Percentiles rank a stretch among this genome's conserved stretches.
phyloP scores from a whole-genome alignment of 768 basidiomycete genomes.

The Psilocybe azurescens region DNA sequence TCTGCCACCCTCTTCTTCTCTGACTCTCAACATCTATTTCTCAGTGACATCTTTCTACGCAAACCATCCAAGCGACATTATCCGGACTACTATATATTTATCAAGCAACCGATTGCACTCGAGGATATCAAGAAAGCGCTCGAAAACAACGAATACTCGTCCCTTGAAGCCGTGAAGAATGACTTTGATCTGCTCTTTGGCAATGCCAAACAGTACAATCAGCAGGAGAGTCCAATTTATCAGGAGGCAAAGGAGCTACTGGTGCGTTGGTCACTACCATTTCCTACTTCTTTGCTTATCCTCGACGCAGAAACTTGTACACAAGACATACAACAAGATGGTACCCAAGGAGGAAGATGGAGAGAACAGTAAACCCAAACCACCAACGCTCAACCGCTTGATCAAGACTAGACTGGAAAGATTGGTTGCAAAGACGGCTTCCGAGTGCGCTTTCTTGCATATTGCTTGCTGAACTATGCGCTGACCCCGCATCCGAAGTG shows the following conservation, averaged over 20 bases:
- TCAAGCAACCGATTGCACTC: slow-evolving; percentile 82
- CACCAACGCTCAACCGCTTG: slow-evolving; percentile 66
- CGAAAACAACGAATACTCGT: slow-evolving; percentile 60
- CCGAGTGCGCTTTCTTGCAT: slow-evolving; percentile 52
- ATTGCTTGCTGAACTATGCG: background rate
- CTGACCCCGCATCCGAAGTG: slow-evolving; percentile 44
- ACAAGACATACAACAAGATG: slow-evolving; percentile 54
- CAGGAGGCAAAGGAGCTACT: slow-evolving; percentile 82
- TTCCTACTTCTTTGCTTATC: slow-evolving; percentile 4
- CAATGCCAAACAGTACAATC: slow-evolving; percentile 85
- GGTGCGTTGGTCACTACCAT: slow-evolving; percentile 49
- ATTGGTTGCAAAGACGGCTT: slow-evolving; percentile 73
- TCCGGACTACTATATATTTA: slow-evolving; percentile 86
- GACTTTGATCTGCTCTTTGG: slow-evolving; percentile 82
- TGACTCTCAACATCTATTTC: slow-evolving; percentile 17
- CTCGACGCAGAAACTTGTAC: slow-evolving; percentile 48
- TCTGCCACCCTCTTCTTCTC: slow-evolving; percentile 23
- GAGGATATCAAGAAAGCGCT: slow-evolving; percentile 88
- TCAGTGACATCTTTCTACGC: slow-evolving; percentile 66
- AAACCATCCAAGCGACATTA: slow-evolving; percentile 75
- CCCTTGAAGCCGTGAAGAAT: slow-evolving; percentile 67
- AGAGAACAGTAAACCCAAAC: slow-evolving; percentile 56
- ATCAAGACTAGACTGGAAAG: slow-evolving; percentile 76
- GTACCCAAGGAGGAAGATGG: slow-evolving; percentile 45
- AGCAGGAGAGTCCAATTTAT: slow-evolving; percentile 79